phyloP scores from a whole-genome alignment of 768 basidiomycete genomes.

The Agaricus subrufescens region DNA sequence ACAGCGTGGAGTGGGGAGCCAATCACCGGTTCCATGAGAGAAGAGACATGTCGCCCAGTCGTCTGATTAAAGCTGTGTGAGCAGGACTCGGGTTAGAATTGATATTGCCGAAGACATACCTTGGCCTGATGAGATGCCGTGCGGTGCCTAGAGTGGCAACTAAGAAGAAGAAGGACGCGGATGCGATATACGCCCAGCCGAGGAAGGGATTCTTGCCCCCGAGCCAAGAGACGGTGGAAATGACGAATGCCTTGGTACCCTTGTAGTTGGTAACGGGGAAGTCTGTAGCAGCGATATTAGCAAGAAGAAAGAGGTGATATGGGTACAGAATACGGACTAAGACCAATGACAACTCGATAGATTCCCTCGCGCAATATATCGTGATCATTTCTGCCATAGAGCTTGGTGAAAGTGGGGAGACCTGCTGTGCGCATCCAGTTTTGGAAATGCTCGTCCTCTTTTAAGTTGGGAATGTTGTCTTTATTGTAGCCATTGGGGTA shows the following conservation, averaged over 20 bases:
- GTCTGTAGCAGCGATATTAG: slow-evolving; percentile 41
- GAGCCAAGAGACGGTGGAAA: slow-evolving; percentile 97
- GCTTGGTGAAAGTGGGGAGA: slow-evolving; percentile 92
- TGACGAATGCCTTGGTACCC: slow-evolving; percentile 95
- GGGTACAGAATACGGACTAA: slow-evolving; percentile 59
- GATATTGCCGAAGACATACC: slow-evolving; percentile 38
- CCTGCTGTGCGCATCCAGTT: slow-evolving; percentile 99
- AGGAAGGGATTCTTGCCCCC: slow-evolving; percentile 98
- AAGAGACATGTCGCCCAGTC: slow-evolving; percentile 81
- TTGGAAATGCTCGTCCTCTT: slow-evolving; percentile 87
- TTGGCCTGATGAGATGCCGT: slow-evolving; percentile 88
- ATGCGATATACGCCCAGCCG: slow-evolving; percentile 95
- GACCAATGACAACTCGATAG: slow-evolving; percentile 71
- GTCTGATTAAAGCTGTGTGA: slow-evolving; percentile 36
- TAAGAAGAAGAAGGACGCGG: slow-evolving; percentile 81
- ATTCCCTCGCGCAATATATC: slow-evolving; percentile 64
- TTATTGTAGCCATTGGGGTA: slow-evolving; percentile 74
- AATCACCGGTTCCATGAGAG: slow-evolving; percentile 76
- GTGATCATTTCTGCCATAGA: slow-evolving; percentile 88
- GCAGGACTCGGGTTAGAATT: not conserved
- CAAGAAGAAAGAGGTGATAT: slow-evolving; percentile 10
- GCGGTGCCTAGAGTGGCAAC: slow-evolving; percentile 87
- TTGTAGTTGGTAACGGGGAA: slow-evolving; percentile 88
- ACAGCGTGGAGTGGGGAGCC: slow-evolving; percentile 18
- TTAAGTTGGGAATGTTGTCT: slow-evolving; percentile 64